phyloP scores from a whole-genome alignment of 441 rosid genomes.

The Adansonia rubrostipa region DNA sequence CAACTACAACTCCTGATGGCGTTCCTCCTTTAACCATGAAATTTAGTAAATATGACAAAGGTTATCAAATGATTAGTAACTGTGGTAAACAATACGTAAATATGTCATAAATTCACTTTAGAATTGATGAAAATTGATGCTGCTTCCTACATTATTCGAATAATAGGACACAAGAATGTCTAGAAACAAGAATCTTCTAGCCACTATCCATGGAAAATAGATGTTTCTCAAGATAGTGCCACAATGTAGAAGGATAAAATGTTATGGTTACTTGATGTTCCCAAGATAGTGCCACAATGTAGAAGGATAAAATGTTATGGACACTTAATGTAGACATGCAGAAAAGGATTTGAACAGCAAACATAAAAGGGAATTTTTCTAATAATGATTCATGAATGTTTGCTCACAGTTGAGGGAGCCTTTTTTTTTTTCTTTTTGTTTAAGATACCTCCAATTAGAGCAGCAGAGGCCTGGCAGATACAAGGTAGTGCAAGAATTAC shows the following conservation, averaged over 20 bases:
- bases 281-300: neutral
- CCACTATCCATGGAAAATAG: neutral
- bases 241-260: neutral
- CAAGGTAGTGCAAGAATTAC: slow-evolving; percentile 78
- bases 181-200: neutral
- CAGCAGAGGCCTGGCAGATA: slow-evolving; percentile 67
- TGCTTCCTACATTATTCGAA: neutral
- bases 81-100: neutral
- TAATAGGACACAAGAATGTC: neutral
- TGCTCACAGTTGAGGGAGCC: neutral
- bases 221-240: neutral
- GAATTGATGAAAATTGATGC: neutral
- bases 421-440: neutral
- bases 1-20: slow-evolving; percentile 51
- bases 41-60: slow-evolving; percentile 8
- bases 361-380: neutral
- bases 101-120: neutral
- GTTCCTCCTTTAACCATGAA: slow-evolving; percentile 52
- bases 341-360: neutral
- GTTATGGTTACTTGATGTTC: neutral
- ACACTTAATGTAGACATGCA: neutral
- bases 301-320: neutral
- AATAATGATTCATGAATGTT: neutral
- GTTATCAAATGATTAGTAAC: neutral
- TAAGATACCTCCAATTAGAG: slow-evolving; percentile 63